Base-by-base conservation (phyloP, 2,329 filamentous ascomycete species). In the Chaetomiaceae sp. region DNA sequence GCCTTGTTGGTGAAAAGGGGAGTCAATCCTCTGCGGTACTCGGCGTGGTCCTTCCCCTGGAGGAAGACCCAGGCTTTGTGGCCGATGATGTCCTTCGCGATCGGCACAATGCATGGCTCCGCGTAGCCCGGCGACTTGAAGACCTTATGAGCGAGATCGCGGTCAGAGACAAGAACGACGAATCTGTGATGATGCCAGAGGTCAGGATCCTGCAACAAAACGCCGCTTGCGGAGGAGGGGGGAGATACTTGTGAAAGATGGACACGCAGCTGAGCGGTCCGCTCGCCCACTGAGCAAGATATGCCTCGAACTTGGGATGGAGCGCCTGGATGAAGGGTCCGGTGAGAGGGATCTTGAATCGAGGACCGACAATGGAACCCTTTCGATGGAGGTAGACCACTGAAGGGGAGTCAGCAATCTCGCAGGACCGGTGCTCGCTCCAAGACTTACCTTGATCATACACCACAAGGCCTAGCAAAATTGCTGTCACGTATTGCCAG, bases 31-130 rank as follows among this genome's bases (percentile, higher is more conserved):
- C 96, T 97, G 65, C 93, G 90, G 71, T 93, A 98, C 62, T 97
- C 93, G 57, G 95, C 88, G 61, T 98, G 93, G 32, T 83, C 81
- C 70, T 90, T 94, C 61, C 93, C 93, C 63, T 97, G 91, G 55
- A 98, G 74, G 71, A 97, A 97, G n/a, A 97, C 93, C 88, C 90
- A 98, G 73, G 95, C 96, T 60, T 86, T 84, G 51, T 83, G 78
- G 49, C 93, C 87, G 42, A 98, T 81, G 41, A 98, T 85, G 73
- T 97, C 97, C 69, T 88, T 83, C 17, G 93, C 93, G 49, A 84
- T 82, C 65, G 97, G 91, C 54, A 98, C 93, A 52, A 98, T 89
- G 62, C 90, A 97, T 34, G 93, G 93, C 73, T 96, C 95, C 65
- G 95, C 89, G 62, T 83, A 97, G 42, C 71, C 66, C 19, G 93